Evolutionary conservation across 1,284 basidiomycete genomes (phyloP), one percentile per base, ranked within the genome.

Genomic region (Jaminaea rosea): DNA sequence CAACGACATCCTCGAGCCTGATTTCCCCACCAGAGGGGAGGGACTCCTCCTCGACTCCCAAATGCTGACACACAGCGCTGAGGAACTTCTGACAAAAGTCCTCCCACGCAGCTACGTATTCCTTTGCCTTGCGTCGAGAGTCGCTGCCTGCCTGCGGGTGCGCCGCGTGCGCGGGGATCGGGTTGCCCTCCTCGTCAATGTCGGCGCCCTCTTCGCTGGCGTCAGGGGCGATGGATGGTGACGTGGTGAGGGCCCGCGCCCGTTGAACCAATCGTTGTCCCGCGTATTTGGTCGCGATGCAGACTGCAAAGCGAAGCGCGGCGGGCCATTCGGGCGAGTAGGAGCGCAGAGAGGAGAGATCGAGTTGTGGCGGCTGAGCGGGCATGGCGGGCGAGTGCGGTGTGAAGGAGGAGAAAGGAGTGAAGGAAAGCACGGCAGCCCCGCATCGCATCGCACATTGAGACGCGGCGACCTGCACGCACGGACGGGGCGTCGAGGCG

Each of bases 41-140:
- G 15, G 57, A 50, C 39, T 59, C 53, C 32, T 53, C 46, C 4
- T 48, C 47, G 11, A 69, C 42, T 13, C 65, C 67, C 26, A 69
- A 59, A 49, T 69, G 67, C 57, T 69, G 67, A 34, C 67, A 69
- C 13, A 62, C 63, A 4, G 67, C 67, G n/a, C 53, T 65, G 10
- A 67, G 31, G 46, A 69, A 69, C 56, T 67, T 57, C 26, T 56
- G 26, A 24, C 55, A 53, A 29, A 63, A 67, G 27, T 67, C 65
- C 11, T 52, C 49, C 65, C 65, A 67, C 27, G 55, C 60, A 36
- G 58, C 55, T 1, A 54, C 46, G 3, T 42, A 31, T 28, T 24
- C 31, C 41, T 29, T 19, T 46, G 9, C 31, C 36, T 31, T 15
- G 26, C 47, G 29, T 37, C 17, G 29, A 15, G 15, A 31, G 29